Percentiles rank a stretch among this genome's conserved stretches.
These are phyloP conservation scores for Penicillium sp. DNA, from an alignment of 2,329 filamentous ascomycete species.

Conservation along the genomic window DNA sequence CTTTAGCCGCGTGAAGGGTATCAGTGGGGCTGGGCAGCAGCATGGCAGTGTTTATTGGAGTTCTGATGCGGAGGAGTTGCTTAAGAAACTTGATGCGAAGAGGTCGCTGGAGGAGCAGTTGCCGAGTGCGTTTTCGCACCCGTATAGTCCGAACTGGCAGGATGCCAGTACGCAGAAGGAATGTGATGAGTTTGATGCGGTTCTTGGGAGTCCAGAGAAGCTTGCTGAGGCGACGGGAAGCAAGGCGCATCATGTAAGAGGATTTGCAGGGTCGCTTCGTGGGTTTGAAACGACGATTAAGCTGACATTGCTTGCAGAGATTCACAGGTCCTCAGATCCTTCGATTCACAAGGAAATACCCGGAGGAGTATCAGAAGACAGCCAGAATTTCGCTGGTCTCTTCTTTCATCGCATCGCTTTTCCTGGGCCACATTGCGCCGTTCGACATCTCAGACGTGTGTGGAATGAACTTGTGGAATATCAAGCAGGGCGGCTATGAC, in stretches of 20 bases:
- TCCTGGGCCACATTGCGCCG: constrained; percentile 81
- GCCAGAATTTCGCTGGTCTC: constrained; percentile 89
- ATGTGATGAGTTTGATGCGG: constrained; percentile 82
- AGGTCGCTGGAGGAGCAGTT: constrained; percentile 73
- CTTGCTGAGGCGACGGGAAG: constrained; percentile 84
- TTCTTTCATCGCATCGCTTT: constrained; percentile 88
- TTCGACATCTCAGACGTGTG: constrained; percentile 94
- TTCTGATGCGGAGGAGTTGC: constrained; percentile 63
- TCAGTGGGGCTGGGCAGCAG: constrained; percentile 94
- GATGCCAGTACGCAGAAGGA: constrained; percentile 92
- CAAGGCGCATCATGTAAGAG: constrained; percentile 83
- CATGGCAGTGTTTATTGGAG: constrained; percentile 98
- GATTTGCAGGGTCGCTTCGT: too few species aligned
- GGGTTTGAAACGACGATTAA: neutral
- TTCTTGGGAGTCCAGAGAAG: constrained; percentile 65
- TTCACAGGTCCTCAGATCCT: constrained; percentile 98
- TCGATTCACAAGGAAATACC: constrained; percentile 77
- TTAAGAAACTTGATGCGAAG: constrained; percentile 61
- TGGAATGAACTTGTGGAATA: constrained; percentile 97
- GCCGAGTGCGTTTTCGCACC: constrained; percentile 72
- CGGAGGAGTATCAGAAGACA: constrained; percentile 77
- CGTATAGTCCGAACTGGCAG: constrained; percentile 95
- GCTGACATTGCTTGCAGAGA: constrained; percentile 55
- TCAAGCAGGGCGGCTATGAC: constrained; percentile 71
- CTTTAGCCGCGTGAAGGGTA: constrained; percentile 72